Base-by-base conservation (phyloP, 1,284 basidiomycete species). In the Gymnopus androsaceus region DNA sequence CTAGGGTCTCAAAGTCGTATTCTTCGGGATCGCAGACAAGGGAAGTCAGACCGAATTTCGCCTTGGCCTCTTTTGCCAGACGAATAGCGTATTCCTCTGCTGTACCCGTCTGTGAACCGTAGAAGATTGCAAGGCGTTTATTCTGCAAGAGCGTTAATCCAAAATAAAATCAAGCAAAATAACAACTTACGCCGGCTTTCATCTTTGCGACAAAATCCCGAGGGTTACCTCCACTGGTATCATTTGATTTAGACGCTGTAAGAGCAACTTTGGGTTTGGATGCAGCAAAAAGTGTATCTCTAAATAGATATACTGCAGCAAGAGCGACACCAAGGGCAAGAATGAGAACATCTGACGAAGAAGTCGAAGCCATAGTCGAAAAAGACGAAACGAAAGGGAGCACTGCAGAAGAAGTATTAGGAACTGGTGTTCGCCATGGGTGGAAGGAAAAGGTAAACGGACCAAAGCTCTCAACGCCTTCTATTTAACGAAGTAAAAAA, bases 1-100 rank as follows among this genome's bases (percentile, higher is more conserved):
- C 95, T 61, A 99, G 86, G 72, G 92, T 95, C 67, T 95, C 92
- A 68, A 98, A 98, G 68, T 98, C 96, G 72, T 98, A 98, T 72
- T 98, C 95, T 71, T 98, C 95, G 4, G 94, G 93, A 69, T 97
- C 95, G 67, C 92, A 95, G 8, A 98, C 95, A 57, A 97, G 85
- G 11, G 94, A 95, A 8, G 92, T 89, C 12, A 97, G 81, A 46
- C 95, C 95, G 64, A 92, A 98, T 70, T 95, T 93, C 55, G 90
- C 83, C 75, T 98, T 98, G 46, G 92, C 93, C 70, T 98, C 93
- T 74, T 95, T 95, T 19, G 94, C 94, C 8, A 95, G 80, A 71
- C 93, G 89, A 66, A 95, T 93, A 45, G 93, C 91, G 67, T 95
- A 97, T 71, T 98, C 95, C 72, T 97, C 95, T 1, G 95, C 95